Evolutionary conservation across 257 asterid genomes (phyloP).

Genomic region (Anisodus tanguticus): DNA sequence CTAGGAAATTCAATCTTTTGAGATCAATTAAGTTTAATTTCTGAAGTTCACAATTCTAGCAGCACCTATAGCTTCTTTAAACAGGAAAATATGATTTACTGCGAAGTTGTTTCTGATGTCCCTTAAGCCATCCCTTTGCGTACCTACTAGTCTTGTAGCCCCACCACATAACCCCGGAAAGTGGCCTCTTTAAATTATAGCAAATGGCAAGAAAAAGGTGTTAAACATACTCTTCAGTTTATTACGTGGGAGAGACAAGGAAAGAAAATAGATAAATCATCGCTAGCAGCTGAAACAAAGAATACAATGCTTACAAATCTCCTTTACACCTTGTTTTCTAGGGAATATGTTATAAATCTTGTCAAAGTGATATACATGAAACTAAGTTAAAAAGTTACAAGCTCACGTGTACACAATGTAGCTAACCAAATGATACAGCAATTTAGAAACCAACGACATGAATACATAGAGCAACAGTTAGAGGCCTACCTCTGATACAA

Average conservation of each 20-base stretch:
- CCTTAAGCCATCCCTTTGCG: conserved; percentile 1
- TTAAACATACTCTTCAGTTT: not conserved
- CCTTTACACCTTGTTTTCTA: not conserved
- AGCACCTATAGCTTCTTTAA: not conserved
- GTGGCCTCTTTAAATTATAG: conserved; percentile 8
- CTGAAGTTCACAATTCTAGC: not conserved
- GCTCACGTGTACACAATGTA: not conserved
- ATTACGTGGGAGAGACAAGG: conserved; percentile 8
- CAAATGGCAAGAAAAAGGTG: not conserved
- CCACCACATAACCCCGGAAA: conserved; percentile 18
- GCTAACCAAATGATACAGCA: not conserved
- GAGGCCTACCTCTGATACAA: conserved; percentile 20
- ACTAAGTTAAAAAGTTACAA: not conserved
- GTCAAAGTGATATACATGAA: not conserved
- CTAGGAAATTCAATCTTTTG: conserved; percentile 21
- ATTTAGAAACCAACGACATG: not conserved
- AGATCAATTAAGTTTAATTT: not conserved
- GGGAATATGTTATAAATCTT: not conserved
- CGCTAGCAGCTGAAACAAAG: not conserved
- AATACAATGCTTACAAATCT: conserved; percentile 23
- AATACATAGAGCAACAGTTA: not conserved
- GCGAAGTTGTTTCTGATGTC: not conserved
- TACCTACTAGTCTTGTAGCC: not conserved
- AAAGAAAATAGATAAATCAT: not conserved
- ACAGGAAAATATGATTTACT: not conserved